Evolutionary conservation across 768 basidiomycete genomes (phyloP), one percentile per base, ranked within the genome.

Genomic region (Tubosaeta sp.): DNA sequence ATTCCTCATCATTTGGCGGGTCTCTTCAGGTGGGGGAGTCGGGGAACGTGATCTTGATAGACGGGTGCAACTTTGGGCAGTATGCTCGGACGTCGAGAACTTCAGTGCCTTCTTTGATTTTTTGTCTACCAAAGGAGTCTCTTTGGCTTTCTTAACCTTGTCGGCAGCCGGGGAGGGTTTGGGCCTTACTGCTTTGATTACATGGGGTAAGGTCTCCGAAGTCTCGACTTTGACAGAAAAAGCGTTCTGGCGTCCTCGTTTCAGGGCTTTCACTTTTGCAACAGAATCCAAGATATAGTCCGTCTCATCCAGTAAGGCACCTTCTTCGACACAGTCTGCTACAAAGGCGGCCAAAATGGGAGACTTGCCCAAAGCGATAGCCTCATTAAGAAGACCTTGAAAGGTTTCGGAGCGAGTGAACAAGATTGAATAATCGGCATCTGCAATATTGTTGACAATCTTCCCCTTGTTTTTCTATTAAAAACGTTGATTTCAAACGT

Each of bases 381-480:
- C 68, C n/a, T 68, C 67, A 17, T 56, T 67, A n/a, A 74, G 58
- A 38, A 83, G 72, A n/a, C 73, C 74, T 19, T 71, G 70, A 52
- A 80, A 85, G 7, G 74, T 74, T 57, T 74, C 76, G 16, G 80
- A 77, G 25, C 75, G 74, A 17, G 75, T 64, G 46, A 76, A 77
- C 35, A 89, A 69, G 33, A 91, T 74, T 12, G 77, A 74, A 62
- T 79, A 86, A 61, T 86, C 80, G 6, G 86, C 86, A 12, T 73
- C 70, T 9, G 70, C 65, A n/a, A 81, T 75, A 33, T 76, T 74
- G 22, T 74, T 72, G 11, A 74, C 75, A 46, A 88, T 82, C 54
- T 64, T 75, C 9, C 88, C 88, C 10, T 83, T 85, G 53, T 85
- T 74, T 77, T 76, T 84, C 88, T 91, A 62, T 13, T 9, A 37